Conservation (phyloP, 805 yeast species). For the Sugiyamaella valdiviana region DNA sequence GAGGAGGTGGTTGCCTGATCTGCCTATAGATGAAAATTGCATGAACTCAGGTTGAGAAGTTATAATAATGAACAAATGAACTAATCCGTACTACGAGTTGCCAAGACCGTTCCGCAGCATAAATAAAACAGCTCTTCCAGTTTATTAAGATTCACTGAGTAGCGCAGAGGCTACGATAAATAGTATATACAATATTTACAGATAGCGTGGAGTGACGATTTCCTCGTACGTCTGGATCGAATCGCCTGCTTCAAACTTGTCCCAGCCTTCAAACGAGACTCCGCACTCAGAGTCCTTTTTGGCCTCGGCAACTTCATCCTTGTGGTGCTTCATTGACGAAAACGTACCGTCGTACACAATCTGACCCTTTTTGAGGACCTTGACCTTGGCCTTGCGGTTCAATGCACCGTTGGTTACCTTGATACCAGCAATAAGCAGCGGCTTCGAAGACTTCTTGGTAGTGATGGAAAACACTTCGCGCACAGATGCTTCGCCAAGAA, state of each 20-base stretch:
- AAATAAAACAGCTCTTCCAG: not conserved
- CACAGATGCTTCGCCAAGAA: conserved; percentile 59
- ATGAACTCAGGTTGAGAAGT: no score
- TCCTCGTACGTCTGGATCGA: conserved; percentile 67
- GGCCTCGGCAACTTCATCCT: conserved; percentile 71
- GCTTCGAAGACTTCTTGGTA: conserved; percentile 40
- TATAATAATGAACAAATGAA: no score
- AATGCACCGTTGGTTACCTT: conserved; percentile 66
- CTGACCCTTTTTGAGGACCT: conserved; percentile 49
- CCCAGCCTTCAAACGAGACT: conserved; percentile 60
- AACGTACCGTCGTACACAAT: conserved; percentile 53
- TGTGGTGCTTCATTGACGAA: conserved; percentile 70
- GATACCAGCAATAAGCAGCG: conserved; percentile 77
- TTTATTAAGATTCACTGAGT: not conserved
- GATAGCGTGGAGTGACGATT: conserved; percentile 47
- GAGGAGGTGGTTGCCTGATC: conserved; percentile 36
- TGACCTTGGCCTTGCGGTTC: conserved; percentile 50
- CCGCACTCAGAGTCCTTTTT: conserved; percentile 92
- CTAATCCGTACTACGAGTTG: no score
- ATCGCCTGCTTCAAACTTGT: conserved; percentile 69
- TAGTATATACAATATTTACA: conserved; percentile 16
- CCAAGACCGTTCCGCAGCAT: not conserved
- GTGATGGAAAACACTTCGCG: conserved; percentile 68
- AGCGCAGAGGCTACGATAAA: not conserved
- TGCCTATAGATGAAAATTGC: not conserved